Evolutionary conservation across 306 rosid genomes (phyloP), one percentile per base, ranked within the genome.

Genomic region (Cajanus cajan): DNA sequence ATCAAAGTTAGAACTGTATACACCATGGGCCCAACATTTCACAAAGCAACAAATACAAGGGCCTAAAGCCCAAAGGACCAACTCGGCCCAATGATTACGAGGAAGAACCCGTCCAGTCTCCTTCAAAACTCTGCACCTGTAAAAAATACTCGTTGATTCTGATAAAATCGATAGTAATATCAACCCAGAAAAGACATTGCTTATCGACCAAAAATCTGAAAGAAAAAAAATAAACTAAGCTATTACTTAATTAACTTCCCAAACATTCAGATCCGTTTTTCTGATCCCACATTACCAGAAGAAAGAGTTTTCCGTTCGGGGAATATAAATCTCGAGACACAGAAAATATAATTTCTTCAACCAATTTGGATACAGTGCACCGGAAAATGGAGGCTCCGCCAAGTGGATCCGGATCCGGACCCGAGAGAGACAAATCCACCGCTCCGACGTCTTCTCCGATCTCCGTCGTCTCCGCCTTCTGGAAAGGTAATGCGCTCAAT

Each of bases 391-490:
- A 91, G 79, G 73, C 85, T 74, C 89, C 93, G 52, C 87, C 77
- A 76, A 78, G 73, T 75, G 98, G 95, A 89, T 71, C 79, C 51
- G 86, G 74, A 87, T 51, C 83, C 34, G 82, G 75, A 78, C 84
- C 93, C 82, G 95, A 89, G 51, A 81, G 96, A 45, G 97, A 92
- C 81, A 94, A 89, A 85, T 52, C 91, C 40, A 83, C 57, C 78
- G 71, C 55, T 50, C 37, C 91, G 5, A 68, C 96, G 7, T 67
- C 91, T 84, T 92, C 97, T 85, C 94, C 98, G 62, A 82, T 89
- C 80, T 82, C 97, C 54, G 90, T 88, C 64, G 90, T 94, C 80
- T 83, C 91, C 80, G 83, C 77, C 71, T 88, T 87, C 94, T 94
- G 98, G 98, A 89, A 92, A 89, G 98, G 98, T 94, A 47, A 36